phyloP scores from a whole-genome alignment of 371 early-diverging fungal species.

The Entomophthora muscae region DNA sequence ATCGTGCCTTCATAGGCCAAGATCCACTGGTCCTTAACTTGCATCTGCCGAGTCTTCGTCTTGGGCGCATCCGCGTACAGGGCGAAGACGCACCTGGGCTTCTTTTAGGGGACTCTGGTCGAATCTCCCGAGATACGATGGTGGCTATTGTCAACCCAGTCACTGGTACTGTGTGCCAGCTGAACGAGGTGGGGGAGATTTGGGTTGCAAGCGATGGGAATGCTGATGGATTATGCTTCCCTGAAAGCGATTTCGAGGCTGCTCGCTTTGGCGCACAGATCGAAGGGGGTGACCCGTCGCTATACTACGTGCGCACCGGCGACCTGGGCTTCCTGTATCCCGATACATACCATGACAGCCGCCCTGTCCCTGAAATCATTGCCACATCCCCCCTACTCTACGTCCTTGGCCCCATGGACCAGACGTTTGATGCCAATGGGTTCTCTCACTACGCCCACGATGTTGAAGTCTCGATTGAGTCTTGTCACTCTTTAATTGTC shows the following conservation, averaged over 20 bases:
- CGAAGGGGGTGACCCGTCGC: constrained; percentile 36
- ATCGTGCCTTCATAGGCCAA: background rate
- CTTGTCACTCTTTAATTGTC: constrained; percentile 28
- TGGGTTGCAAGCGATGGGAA: constrained; percentile 65
- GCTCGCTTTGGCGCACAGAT: constrained; percentile 26
- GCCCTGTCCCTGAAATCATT: constrained; percentile 17
- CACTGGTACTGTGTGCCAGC: constrained; percentile 37
- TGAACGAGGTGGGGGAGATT: constrained; percentile 66
- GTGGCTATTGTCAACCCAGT: constrained; percentile 70
- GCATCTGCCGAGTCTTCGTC: constrained; percentile 1
- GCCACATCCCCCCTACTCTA: constrained; percentile 51
- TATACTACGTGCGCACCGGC: constrained; percentile 62
- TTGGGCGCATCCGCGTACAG: background rate
- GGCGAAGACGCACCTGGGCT: background rate
- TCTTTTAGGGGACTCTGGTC: background rate
- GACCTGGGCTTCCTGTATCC: constrained; percentile 72
- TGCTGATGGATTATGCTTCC: constrained; percentile 12
- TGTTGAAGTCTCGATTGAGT: constrained; percentile 51
- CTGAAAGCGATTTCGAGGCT: constrained; percentile 11
- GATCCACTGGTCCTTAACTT: background rate
- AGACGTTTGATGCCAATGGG: constrained; percentile 51
- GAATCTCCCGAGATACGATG: constrained; percentile 48
- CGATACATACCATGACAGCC: constrained; percentile 19
- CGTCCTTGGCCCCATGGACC: constrained; percentile 51
- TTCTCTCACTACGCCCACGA: constrained; percentile 52